Percentiles rank a stretch among this genome's conserved stretches.
Evolutionary conservation across 73 alveolate species (phyloP).

Genomic region (Halteria grandinella): DNA sequence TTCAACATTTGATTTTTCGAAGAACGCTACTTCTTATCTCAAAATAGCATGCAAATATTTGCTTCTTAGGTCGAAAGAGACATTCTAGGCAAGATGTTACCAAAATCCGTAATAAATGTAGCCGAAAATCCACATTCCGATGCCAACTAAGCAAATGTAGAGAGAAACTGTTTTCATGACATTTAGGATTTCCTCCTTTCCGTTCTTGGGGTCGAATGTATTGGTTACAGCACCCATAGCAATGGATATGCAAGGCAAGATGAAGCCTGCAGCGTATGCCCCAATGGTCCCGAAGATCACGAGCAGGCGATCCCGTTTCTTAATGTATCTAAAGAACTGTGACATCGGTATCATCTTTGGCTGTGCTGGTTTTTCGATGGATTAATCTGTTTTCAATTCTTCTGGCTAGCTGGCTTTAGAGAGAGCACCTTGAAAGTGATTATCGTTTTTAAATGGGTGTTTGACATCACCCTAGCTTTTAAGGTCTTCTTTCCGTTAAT

Average conservation of each 20-base stretch:
- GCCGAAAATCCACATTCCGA: background rate
- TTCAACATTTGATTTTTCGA: slow-evolving; percentile 18
- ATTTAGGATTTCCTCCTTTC: slow-evolving; percentile 56
- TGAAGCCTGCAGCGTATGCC: slow-evolving; percentile 64
- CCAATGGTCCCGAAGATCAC: slow-evolving; percentile 62
- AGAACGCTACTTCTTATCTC: slow-evolving; percentile 16
- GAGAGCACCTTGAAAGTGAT: too few relatives aligned
- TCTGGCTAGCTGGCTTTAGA: too few relatives aligned
- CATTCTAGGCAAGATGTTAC: slow-evolving; percentile 7
- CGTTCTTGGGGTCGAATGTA: slow-evolving; percentile 52
- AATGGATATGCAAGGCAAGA: slow-evolving; percentile 72
- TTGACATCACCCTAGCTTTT: too few relatives aligned
- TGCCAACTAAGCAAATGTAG: background rate
- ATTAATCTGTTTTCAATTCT: too few relatives aligned
- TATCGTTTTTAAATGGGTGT: too few relatives aligned
- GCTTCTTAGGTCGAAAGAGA: background rate
- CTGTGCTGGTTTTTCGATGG: too few relatives aligned
- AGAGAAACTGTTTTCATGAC: slow-evolving; percentile 38
- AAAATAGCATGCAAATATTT: slow-evolving; percentile 4
- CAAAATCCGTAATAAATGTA: slow-evolving; percentile 25
- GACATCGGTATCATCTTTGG: slow-evolving; percentile 36
- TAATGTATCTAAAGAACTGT: slow-evolving; percentile 53
- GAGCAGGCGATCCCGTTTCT: slow-evolving; percentile 53
- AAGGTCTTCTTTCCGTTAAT: too few relatives aligned
- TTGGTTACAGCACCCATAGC: slow-evolving; percentile 68